Conservation (phyloP, 1,284 basidiomycete genomes). For the Ceratobasidium papillatum region DNA sequence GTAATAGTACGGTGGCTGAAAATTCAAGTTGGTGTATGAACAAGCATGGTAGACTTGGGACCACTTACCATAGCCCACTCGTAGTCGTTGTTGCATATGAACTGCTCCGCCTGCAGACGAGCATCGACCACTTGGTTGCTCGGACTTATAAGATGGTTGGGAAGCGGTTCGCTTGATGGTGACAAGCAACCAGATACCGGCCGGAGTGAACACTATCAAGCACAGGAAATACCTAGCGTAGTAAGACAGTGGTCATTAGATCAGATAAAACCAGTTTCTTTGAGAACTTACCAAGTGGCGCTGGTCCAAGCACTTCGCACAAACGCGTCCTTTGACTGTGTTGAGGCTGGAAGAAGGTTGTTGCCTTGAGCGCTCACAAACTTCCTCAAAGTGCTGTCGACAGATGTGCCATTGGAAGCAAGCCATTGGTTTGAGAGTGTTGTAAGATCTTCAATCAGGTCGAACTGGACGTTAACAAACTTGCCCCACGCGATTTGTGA, state of each 20-base stretch:
- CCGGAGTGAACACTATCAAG: slow-evolving; percentile 13
- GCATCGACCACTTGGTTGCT: not conserved
- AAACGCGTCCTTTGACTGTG: not conserved
- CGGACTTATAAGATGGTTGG: not conserved
- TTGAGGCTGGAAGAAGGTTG: not conserved
- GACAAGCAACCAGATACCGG: slow-evolving; percentile 11
- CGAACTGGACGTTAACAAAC: slow-evolving; percentile 7
- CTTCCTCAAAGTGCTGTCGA: not conserved
- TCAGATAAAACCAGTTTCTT: not conserved
- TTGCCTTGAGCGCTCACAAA: slow-evolving; percentile 3
- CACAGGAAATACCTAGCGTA: slow-evolving; percentile 16
- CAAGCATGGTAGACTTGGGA: not conserved
- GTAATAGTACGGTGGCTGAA: not conserved
- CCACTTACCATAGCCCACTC: not conserved
- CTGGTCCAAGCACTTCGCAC: slow-evolving; percentile 7
- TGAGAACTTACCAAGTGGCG: slow-evolving; percentile 9
- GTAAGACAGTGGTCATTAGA: not conserved
- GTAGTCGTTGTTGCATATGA: not conserved
- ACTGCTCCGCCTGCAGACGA: not conserved
- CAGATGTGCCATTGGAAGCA: slow-evolving; percentile 4
- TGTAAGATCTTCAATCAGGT: slow-evolving; percentile 1
- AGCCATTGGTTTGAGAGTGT: slow-evolving; percentile 11
- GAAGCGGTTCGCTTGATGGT: not conserved
- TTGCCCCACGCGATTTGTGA: slow-evolving; percentile 20
- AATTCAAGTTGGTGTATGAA: not conserved